These are phyloP conservation scores for Novakomyces olei DNA, from an alignment of 805 yeast genomes.

Conservation along the genomic window DNA sequence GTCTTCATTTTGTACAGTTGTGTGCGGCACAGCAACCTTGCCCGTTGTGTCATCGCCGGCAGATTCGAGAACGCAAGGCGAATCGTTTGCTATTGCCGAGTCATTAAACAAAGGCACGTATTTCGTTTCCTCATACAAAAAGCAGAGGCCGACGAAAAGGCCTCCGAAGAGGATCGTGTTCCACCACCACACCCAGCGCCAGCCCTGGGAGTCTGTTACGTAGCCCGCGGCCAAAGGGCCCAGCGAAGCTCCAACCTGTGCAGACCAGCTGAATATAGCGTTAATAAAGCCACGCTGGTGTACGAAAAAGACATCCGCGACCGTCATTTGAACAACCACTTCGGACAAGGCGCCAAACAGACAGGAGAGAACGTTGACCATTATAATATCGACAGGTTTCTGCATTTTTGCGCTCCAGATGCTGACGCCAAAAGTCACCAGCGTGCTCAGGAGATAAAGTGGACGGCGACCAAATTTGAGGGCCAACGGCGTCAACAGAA, in stretches of 20 bases:
- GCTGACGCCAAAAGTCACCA: neutral
- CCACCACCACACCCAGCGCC: conserved; percentile 60
- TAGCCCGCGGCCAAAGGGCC: conserved; percentile 69
- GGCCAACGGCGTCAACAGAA: too few species aligned
- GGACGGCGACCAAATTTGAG: conserved; percentile 3
- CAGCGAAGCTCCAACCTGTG: conserved; percentile 54
- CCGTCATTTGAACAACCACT: conserved; percentile 41
- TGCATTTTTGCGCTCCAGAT: neutral
- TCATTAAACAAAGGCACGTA: too few species aligned
- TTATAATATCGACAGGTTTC: conserved; percentile 5
- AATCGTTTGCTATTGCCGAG: conserved; percentile 14
- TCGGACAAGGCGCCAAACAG: conserved; percentile 54
- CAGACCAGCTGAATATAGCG: conserved; percentile 51
- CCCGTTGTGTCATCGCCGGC: neutral
- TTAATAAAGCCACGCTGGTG: conserved; percentile 55
- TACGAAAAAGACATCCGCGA: conserved; percentile 49
- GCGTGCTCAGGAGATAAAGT: neutral
- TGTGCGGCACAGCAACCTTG: too few species aligned
- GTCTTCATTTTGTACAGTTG: too few species aligned
- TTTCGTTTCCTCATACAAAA: conserved; percentile 51
- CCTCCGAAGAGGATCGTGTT: conserved; percentile 44
- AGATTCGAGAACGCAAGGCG: neutral
- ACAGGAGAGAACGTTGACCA: conserved; percentile 18
- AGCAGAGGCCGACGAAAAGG: conserved; percentile 29
- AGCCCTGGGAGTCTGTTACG: conserved; percentile 35